phyloP scores from a whole-genome alignment of 2,329 filamentous ascomycete genomes.

The Paecilomyces sp. region DNA sequence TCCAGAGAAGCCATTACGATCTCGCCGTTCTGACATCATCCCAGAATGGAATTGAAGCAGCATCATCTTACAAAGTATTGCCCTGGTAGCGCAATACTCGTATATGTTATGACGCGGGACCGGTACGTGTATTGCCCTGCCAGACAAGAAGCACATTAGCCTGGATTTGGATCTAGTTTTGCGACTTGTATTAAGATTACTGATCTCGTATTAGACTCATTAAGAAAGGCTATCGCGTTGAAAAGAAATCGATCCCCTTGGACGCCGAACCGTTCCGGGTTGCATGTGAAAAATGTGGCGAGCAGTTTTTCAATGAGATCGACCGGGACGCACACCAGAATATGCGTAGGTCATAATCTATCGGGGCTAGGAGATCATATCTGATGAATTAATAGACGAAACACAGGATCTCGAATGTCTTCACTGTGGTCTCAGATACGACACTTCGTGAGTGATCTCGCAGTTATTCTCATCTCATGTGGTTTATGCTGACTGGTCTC shows the following conservation, averaged over 20 bases:
- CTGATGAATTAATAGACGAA: conserved; percentile 3
- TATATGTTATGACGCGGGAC: conserved; percentile 25
- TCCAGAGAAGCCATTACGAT: background rate
- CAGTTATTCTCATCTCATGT: background rate
- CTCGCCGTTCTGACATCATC: background rate
- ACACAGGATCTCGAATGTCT: conserved; percentile 4
- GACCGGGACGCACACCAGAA: conserved; percentile 11
- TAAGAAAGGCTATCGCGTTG: conserved; percentile 24
- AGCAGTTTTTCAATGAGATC: conserved; percentile 14
- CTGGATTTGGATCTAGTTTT: background rate
- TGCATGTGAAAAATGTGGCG: conserved; percentile 19
- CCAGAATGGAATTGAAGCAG: conserved; percentile 17
- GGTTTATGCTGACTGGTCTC: background rate
- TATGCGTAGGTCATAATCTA: background rate
- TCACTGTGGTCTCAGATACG: conserved; percentile 6
- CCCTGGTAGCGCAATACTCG: conserved; percentile 18
- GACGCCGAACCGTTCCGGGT: conserved; percentile 19
- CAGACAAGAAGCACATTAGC: background rate
- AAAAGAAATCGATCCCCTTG: conserved; percentile 18
- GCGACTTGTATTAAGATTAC: background rate
- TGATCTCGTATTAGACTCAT: conserved; percentile 15
- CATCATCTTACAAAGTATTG: conserved; percentile 23
- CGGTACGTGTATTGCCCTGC: conserved; percentile 11
- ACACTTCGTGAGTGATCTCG: conserved; percentile 5
- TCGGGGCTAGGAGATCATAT: conserved; percentile 5